A percentile compares a stretch with the other conserved stretches of the same genome.
Evolutionary conservation across 495 filamentous ascomycete species (phyloP).

Genomic region (Antarctomyces pellizariae): DNA sequence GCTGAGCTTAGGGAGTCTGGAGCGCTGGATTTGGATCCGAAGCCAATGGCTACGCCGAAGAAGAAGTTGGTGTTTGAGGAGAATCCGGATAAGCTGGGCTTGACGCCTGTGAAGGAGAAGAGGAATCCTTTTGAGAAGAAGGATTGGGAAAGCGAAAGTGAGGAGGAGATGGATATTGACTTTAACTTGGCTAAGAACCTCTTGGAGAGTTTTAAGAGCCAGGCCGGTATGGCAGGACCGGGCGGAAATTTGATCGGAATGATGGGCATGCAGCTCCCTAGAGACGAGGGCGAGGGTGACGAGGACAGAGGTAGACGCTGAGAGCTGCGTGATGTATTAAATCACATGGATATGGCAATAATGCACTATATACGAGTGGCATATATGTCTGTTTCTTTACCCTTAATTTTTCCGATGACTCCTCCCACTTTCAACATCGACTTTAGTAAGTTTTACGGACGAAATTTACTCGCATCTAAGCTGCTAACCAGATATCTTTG

Average conservation of each 20-base stretch:
- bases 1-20: slow-evolving; percentile 56
- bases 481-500: too few relatives aligned
- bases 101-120: slow-evolving; percentile 7
- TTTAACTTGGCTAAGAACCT: slow-evolving; percentile 78
- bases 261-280: slow-evolving; percentile 60
- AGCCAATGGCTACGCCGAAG: slow-evolving; percentile 9
- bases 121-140: slow-evolving; percentile 6
- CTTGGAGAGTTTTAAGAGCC: slow-evolving; percentile 76
- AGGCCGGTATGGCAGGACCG: slow-evolving; percentile 64
- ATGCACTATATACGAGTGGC: too few relatives aligned
- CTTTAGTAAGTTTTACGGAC: too few relatives aligned
- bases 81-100: too few relatives aligned
- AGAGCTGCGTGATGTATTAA: background rate
- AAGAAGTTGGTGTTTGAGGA: slow-evolving; percentile 1
- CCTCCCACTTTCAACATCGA: too few relatives aligned
- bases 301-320: background rate
- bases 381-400: too few relatives aligned
- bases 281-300: slow-evolving; percentile 36
- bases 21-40: slow-evolving; percentile 38
- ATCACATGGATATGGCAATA: background rate
- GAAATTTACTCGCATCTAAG: too few relatives aligned
- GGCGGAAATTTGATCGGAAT: slow-evolving; percentile 64
- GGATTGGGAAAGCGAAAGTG: slow-evolving; percentile 16
- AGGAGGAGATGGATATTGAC: slow-evolving; percentile 47
- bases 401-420: too few relatives aligned